These are phyloP conservation scores for Tritrichomonas musculus DNA, from an alignment of 208 protist genomes.

Conservation along the genomic window DNA sequence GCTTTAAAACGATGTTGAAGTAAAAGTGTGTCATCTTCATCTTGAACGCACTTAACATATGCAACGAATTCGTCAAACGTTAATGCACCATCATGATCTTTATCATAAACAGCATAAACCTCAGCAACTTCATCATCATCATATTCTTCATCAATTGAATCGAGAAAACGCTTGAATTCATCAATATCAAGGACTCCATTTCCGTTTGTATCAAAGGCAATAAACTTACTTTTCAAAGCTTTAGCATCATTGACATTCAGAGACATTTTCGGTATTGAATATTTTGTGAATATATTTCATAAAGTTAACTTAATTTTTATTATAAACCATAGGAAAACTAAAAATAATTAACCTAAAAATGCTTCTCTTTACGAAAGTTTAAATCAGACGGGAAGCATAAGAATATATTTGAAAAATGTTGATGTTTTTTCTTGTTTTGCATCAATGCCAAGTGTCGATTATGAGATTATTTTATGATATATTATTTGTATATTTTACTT, in stretches of 20 bases:
- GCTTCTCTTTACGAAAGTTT: no score
- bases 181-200: not conserved
- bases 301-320: no score
- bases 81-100: not conserved
- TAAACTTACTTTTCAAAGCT: not conserved
- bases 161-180: not conserved
- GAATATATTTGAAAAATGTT: no score
- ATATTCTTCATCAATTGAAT: not conserved
- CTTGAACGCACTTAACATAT: not conserved
- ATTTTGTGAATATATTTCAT: no score
- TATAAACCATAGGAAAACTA: no score
- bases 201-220: not conserved
- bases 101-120: constrained; percentile 15
- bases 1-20: constrained; percentile 20
- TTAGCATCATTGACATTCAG: not conserved
- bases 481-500: no score
- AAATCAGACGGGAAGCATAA: no score
- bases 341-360: no score
- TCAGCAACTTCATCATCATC: constrained; percentile 12
- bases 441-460: no score
- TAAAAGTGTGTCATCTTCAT: not conserved
- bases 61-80: constrained; percentile 14
- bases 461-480: no score
- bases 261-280: no score
- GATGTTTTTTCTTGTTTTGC: no score